phyloP scores from a whole-genome alignment of 2,329 filamentous ascomycete species.

The Sporothrix pseudoabietina region DNA sequence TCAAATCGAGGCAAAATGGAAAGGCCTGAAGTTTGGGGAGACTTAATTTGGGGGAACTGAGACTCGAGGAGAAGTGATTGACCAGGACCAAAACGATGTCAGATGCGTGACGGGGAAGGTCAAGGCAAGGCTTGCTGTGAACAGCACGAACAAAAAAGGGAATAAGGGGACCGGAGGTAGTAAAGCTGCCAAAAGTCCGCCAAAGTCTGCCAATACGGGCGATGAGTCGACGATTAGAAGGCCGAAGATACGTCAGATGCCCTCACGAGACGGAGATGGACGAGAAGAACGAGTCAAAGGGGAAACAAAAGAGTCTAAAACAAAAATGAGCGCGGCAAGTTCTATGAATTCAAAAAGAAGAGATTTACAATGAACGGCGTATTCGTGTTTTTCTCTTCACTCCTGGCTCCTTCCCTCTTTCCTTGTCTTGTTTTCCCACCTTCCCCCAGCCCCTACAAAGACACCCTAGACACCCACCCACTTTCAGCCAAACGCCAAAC shows the following conservation, averaged over 20 bases:
- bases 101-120: not conserved
- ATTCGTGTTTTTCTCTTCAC: not conserved
- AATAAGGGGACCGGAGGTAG: not conserved
- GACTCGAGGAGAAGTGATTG: not conserved
- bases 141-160: not conserved
- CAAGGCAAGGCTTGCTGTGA: not conserved
- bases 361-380: not conserved
- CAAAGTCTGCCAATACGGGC: slow-evolving; percentile 2
- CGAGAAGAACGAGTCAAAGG: not conserved
- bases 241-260: slow-evolving; percentile 7
- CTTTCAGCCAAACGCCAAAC: slow-evolving; percentile 10
- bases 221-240: not conserved
- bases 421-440: not conserved
- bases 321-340: not conserved
- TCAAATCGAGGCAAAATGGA: not conserved
- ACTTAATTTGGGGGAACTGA: not conserved
- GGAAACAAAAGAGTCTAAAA: not conserved
- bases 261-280: not conserved
- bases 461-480: not conserved
- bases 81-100: not conserved
- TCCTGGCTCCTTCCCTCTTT: not conserved
- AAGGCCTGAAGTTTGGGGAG: not conserved
- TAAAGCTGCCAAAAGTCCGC: not conserved
- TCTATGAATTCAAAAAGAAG: not conserved
- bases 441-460: not conserved